A percentile compares a stretch with the other conserved stretches of the same genome.
Conservation (phyloP, 2,329 filamentous ascomycete genomes). For the Claviceps fusiformis region DNA sequence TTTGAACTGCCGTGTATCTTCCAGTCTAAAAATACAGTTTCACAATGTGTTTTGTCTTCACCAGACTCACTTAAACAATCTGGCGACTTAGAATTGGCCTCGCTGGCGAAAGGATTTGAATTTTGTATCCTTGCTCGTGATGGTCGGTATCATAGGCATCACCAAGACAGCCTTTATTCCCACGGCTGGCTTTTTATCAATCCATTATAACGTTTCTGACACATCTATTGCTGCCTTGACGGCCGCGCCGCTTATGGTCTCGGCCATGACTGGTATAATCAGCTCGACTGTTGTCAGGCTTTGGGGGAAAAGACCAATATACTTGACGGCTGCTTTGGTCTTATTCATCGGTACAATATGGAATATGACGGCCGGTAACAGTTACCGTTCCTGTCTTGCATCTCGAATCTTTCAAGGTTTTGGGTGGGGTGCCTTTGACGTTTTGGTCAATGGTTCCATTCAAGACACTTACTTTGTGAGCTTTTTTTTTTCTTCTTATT, state of each 20-base stretch:
- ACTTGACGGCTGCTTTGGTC: slow-evolving; percentile 30
- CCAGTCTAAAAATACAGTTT: too few species aligned
- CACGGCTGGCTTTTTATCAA: slow-evolving; percentile 31
- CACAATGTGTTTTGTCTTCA: too few species aligned
- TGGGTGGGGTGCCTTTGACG: slow-evolving; percentile 46
- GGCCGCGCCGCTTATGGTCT: slow-evolving; percentile 37
- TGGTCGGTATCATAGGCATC: slow-evolving; percentile 32
- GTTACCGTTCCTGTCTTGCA: slow-evolving; percentile 33
- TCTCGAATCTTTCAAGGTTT: slow-evolving; percentile 41
- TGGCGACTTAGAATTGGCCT: slow-evolving; percentile 36
- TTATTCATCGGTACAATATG: slow-evolving; percentile 37
- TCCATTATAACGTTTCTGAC: slow-evolving; percentile 30
- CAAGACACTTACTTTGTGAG: slow-evolving; percentile 45
- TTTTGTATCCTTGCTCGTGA: slow-evolving; percentile 31
- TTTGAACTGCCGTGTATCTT: background rate
- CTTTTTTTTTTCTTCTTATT: background rate
- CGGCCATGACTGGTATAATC: slow-evolving; percentile 29
- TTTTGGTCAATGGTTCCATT: slow-evolving; percentile 36
- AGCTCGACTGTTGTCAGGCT: slow-evolving; percentile 30
- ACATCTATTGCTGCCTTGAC: slow-evolving; percentile 35
- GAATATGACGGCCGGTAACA: slow-evolving; percentile 30
- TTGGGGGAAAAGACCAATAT: slow-evolving; percentile 40
- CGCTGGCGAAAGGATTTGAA: slow-evolving; percentile 37
- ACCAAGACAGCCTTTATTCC: slow-evolving; percentile 41
- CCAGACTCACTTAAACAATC: background rate